These are phyloP conservation scores for Picocystis sp. DNA, from an alignment of 163 green algal genomes.

Conservation along the genomic window DNA sequence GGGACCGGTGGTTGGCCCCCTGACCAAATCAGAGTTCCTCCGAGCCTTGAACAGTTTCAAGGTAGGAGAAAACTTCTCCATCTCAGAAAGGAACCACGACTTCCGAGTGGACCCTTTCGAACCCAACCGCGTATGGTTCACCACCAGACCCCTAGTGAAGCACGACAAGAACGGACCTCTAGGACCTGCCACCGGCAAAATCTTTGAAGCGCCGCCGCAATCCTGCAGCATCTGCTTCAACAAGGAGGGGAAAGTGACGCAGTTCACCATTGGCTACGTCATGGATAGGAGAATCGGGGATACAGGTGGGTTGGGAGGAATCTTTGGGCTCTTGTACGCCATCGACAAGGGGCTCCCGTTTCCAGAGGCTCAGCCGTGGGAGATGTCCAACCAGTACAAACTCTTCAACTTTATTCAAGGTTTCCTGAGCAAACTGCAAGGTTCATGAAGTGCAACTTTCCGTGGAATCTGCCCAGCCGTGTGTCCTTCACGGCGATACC, in stretches of 20 bases:
- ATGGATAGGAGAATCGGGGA: slow-evolving; percentile 43
- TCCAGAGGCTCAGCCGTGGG: slow-evolving; percentile 26
- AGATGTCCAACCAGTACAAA: background rate
- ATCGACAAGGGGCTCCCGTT: slow-evolving; percentile 35
- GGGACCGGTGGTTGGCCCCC: slow-evolving; percentile 33
- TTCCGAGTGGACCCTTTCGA: slow-evolving; percentile 47
- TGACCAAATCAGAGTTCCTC: slow-evolving; percentile 30
- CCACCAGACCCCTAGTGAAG: slow-evolving; percentile 10
- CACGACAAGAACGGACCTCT: slow-evolving; percentile 11
- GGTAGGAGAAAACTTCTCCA: slow-evolving; percentile 29
- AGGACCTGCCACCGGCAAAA: slow-evolving; percentile 17
- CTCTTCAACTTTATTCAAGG: slow-evolving; percentile 5
- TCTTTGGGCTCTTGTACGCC: slow-evolving; percentile 51
- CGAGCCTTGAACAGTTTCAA: slow-evolving; percentile 41
- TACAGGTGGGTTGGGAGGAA: slow-evolving; percentile 39
- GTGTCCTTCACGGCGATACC: too few species aligned
- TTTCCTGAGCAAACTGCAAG: background rate
- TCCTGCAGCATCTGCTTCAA: slow-evolving; percentile 39
- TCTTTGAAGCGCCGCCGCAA: slow-evolving; percentile 20
- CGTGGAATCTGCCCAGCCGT: too few species aligned
- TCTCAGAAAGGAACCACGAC: slow-evolving; percentile 30
- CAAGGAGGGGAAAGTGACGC: slow-evolving; percentile 33
- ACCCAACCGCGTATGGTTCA: slow-evolving; percentile 49
- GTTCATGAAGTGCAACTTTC: too few species aligned
- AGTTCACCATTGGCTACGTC: slow-evolving; percentile 43